A percentile compares a stretch with the other conserved stretches of the same genome.
Conservation (phyloP, 768 basidiomycete genomes). For the Porphyrellus cyaneotinctus region DNA sequence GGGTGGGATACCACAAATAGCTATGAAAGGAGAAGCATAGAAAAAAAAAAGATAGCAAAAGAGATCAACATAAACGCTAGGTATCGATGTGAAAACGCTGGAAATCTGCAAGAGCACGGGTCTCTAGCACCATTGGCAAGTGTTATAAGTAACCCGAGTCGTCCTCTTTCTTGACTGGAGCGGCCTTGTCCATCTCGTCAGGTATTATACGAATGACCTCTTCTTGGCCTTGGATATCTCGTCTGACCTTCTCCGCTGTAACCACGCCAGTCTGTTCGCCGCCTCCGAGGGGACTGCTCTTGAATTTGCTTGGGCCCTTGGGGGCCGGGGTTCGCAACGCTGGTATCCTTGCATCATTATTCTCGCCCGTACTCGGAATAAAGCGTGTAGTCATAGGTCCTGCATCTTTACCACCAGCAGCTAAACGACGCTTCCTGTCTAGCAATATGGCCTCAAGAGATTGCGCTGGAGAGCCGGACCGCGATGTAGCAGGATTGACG, state of each 20-base stretch:
- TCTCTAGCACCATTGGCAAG: not conserved
- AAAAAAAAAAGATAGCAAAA: not conserved
- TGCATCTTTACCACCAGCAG: conserved; percentile 20
- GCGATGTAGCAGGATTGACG: conserved; percentile 21
- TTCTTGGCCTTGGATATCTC: conserved; percentile 24
- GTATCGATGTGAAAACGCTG: not conserved
- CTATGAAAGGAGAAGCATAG: not conserved
- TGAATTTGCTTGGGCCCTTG: conserved; percentile 58
- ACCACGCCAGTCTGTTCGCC: conserved; percentile 41
- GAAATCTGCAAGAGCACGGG: not conserved
- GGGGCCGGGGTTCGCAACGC: conserved; percentile 12
- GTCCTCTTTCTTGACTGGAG: conserved; percentile 33
- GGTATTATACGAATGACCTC: conserved; percentile 36
- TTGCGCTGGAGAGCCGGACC: conserved; percentile 46
- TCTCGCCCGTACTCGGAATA: conserved; percentile 7
- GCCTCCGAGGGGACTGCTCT: conserved; percentile 66
- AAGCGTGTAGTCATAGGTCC: conserved; percentile 2
- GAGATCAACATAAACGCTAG: not conserved
- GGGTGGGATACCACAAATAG: too few species aligned
- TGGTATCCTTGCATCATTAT: conserved; percentile 15
- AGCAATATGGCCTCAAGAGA: conserved; percentile 64
- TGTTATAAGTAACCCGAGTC: conserved; percentile 27
- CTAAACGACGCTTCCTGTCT: conserved; percentile 58
- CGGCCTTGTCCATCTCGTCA: conserved; percentile 32
- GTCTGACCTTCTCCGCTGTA: conserved; percentile 48